Percentiles rank a stretch among this genome's conserved stretches.
Conservation (phyloP, 306 rosid species). For the Hippophae gyantsensis region DNA sequence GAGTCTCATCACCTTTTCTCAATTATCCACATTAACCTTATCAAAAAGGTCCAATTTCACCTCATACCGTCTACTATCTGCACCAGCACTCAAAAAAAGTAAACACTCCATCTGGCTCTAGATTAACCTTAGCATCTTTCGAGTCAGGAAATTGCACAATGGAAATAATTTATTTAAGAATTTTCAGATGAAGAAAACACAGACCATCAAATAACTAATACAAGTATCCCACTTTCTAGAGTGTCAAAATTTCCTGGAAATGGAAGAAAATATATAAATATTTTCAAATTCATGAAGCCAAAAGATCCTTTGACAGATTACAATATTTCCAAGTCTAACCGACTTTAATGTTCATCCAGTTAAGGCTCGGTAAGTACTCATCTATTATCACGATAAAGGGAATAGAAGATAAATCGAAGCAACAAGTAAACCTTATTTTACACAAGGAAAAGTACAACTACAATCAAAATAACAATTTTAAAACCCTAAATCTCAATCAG, state of each 20-base stretch:
- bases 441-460: no score
- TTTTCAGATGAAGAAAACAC: not conserved
- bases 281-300: no score
- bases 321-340: no score
- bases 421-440: not conserved
- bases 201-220: not conserved
- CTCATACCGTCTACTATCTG: conserved; percentile 55
- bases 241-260: no score
- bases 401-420: not conserved
- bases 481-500: no score
- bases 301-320: no score
- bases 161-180: not conserved
- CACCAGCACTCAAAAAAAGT: conserved; percentile 72
- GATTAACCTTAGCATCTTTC: conserved; percentile 71
- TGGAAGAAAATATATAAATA: no score
- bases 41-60: conserved; percentile 78
- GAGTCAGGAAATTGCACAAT: conserved; percentile 70
- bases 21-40: conserved; percentile 55
- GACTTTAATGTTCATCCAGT: no score
- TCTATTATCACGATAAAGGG: not conserved
- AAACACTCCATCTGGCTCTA: conserved; percentile 71
- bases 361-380: no score
- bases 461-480: no score
- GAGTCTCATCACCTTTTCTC: conserved; percentile 33
- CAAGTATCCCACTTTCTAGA: not conserved